Base-by-base conservation (phyloP, 148 eudicot species). In the Rhododendron mucronatum region DNA sequence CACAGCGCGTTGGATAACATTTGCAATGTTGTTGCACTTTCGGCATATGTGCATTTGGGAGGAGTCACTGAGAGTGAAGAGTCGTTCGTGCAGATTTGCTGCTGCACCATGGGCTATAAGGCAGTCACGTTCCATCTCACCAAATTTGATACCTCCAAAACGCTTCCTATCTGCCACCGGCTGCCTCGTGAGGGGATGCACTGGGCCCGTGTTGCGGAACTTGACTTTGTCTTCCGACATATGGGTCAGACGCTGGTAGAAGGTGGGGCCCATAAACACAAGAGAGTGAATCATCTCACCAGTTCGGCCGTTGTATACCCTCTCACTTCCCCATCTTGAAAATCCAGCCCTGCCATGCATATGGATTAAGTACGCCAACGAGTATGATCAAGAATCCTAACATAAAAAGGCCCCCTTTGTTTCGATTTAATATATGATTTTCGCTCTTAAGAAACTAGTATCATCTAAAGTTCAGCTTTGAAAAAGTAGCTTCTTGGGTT, bases 221-320 rank as follows among this genome's bases (percentile, higher is more conserved):
- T 96, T 96, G 81, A 96, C 99, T 85, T 96, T 96, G 93, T 96
- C 99, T 83, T 96, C 99, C 0, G 99, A 89, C 99, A 96, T 96
- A 82, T 96, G 99, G 41, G 90, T 88, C 78, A 96, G 91, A 12
- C 98, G 92, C 87, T 96, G 99, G 91, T 96, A 96, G 88, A 89
- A 95, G 8, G 96, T 94, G 7, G 98, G 98, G 4, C 98, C 98
- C 96, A 95, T 95, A 91, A 95, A 96, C 53, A 96, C 89, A 14
- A 96, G 94, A 12, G 93, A 85, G 3, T 91, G 88, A 26, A 93
- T 85, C 94, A 88, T 92, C 83, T 94, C 94, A 15, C 99, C 99
- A 0, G 99, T 96, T 78, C 95, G 91, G 4, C 99, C 99, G 65
- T 94, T 91, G 85, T 92, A 95, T 6, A 96, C 95, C 84, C 96